A percentile compares a stretch with the other conserved stretches of the same genome.
Conservation (phyloP, 495 filamentous ascomycete genomes). For the Xylaria nigripes region DNA sequence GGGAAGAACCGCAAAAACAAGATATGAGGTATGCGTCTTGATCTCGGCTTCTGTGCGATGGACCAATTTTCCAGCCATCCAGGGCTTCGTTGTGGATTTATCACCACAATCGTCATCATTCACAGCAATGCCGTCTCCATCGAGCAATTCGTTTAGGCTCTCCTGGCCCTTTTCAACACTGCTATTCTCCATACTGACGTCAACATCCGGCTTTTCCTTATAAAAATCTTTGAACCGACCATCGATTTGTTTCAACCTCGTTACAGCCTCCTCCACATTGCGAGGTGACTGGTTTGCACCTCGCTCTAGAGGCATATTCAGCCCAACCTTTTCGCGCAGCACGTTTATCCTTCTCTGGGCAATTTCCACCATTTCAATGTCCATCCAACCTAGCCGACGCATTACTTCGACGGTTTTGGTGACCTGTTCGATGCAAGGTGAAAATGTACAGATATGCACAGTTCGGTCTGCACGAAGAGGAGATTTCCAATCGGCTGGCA, state of each 20-base stretch:
- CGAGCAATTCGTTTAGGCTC: slow-evolving; percentile 1
- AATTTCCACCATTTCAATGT: slow-evolving; percentile 86
- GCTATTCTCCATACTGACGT: slow-evolving; percentile 20
- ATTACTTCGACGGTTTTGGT: slow-evolving; percentile 70
- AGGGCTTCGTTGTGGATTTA: slow-evolving; percentile 26
- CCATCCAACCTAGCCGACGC: slow-evolving; percentile 75
- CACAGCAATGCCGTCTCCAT: slow-evolving; percentile 16
- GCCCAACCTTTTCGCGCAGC: slow-evolving; percentile 68
- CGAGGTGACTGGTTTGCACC: slow-evolving; percentile 46
- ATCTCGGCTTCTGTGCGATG: slow-evolving; percentile 79
- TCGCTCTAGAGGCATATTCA: slow-evolving; percentile 34
- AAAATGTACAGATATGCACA: slow-evolving; percentile 82
- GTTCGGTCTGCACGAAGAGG: slow-evolving; percentile 61
- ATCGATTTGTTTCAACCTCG: slow-evolving; percentile 64
- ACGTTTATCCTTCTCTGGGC: slow-evolving; percentile 69
- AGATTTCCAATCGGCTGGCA: slow-evolving; percentile 40
- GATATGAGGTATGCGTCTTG: slow-evolving; percentile 90
- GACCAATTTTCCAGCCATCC: slow-evolving; percentile 60
- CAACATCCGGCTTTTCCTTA: slow-evolving; percentile 16
- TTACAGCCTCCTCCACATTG: slow-evolving; percentile 70
- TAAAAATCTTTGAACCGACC: slow-evolving; percentile 51
- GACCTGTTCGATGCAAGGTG: slow-evolving; percentile 93
- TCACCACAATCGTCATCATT: slow-evolving; percentile 16
- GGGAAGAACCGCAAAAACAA: slow-evolving; percentile 88
- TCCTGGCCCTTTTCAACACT: slow-evolving; percentile 11